Percentiles rank a stretch among this genome's conserved stretches.
Evolutionary conservation across 495 filamentous ascomycete species (phyloP).

Genomic region (Penicillium argentinense): DNA sequence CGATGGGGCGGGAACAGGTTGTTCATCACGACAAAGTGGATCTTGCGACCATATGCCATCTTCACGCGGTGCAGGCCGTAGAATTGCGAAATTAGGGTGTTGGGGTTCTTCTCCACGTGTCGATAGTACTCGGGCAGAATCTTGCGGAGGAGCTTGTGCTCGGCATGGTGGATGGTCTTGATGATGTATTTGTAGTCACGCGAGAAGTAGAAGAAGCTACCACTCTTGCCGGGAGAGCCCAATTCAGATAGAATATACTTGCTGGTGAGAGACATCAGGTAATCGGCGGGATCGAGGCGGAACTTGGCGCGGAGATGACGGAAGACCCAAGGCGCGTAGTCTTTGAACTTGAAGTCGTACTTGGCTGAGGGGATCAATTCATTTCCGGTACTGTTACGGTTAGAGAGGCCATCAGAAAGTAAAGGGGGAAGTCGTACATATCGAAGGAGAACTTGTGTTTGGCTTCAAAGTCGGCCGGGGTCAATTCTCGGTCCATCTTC

Average conservation of each 20-base stretch:
- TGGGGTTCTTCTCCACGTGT: constrained; percentile 89
- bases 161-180: constrained; percentile 97
- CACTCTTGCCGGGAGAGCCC: constrained; percentile 96
- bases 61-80: constrained; percentile 98
- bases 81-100: constrained; percentile 96
- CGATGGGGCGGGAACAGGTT: constrained; percentile 97
- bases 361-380: constrained; percentile 97
- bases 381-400: constrained; percentile 73
- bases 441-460: constrained; percentile 98
- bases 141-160: constrained; percentile 92
- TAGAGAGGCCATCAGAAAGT: constrained; percentile 17
- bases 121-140: constrained; percentile 92
- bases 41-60: constrained; percentile 96
- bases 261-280: constrained; percentile 96
- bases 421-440: constrained; percentile 61
- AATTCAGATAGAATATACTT: constrained; percentile 98
- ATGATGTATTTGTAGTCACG: constrained; percentile 99
- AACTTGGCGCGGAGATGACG: constrained; percentile 88
- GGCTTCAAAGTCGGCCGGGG: constrained; percentile 85
- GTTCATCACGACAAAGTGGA: constrained; percentile 99
- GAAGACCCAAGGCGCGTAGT: constrained; percentile 99
- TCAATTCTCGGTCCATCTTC: constrained; percentile 87
- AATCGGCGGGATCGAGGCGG: constrained; percentile 91
- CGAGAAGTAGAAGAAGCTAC: constrained; percentile 99
- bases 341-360: constrained; percentile 99